These are phyloP conservation scores for Hypomyces perniciosus DNA, from an alignment of 2,329 filamentous ascomycete genomes.

Conservation along the genomic window DNA sequence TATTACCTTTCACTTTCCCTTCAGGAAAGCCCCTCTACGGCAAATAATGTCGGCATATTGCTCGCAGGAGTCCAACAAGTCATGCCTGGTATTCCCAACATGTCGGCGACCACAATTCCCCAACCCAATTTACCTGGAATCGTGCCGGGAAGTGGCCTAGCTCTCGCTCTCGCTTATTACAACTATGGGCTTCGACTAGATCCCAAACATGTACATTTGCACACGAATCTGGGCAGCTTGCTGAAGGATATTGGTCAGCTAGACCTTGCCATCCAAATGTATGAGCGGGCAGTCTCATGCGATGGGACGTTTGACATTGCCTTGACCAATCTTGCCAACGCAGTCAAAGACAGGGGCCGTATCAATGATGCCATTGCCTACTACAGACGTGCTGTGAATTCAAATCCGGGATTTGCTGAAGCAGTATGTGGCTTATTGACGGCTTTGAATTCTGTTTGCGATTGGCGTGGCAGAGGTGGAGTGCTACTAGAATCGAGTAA, in stretches of 20 bases:
- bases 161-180: conserved; percentile 87
- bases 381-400: conserved; percentile 80
- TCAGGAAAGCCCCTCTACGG: conserved; percentile 93
- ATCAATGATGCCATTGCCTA: conserved; percentile 89
- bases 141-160: conserved; percentile 76
- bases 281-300: conserved; percentile 86
- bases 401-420: conserved; percentile 95
- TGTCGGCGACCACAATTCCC: conserved; percentile 10
- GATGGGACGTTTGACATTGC: conserved; percentile 97
- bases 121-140: conserved; percentile 65
- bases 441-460: conserved; percentile 91
- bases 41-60: conserved; percentile 95
- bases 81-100: conserved; percentile 25
- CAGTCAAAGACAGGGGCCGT: conserved; percentile 91
- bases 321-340: conserved; percentile 91
- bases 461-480: conserved; percentile 86
- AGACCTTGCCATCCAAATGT: conserved; percentile 90
- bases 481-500: conserved; percentile 66
- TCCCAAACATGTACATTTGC: conserved; percentile 84
- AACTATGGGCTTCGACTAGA: conserved; percentile 88
- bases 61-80: conserved; percentile 86
- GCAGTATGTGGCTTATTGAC: conserved; percentile 94
- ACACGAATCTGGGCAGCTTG: conserved; percentile 91
- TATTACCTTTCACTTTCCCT: conserved; percentile 94
- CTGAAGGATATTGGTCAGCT: conserved; percentile 95